Evolutionary conservation across 2,329 filamentous ascomycete species (phyloP), one percentile per base, ranked within the genome.

Genomic region (Neophaeococcomyces aloes): DNA sequence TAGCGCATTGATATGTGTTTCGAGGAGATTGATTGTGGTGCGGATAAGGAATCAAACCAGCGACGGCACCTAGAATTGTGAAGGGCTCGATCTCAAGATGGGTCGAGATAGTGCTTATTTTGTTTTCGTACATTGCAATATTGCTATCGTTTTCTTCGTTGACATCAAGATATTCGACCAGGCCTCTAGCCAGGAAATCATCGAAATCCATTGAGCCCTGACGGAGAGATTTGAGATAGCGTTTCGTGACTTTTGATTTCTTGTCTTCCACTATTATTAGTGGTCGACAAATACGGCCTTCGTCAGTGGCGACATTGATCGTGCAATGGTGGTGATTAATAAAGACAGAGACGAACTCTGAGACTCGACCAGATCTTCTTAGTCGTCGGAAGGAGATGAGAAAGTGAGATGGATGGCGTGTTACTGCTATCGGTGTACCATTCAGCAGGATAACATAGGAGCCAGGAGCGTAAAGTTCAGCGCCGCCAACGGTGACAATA

Each of bases 1-100:
- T 98, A 66, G 91, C 91, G 67, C 89, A 95, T 72, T 96, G 89
- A 59, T 98, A 98, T 0, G 91, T 98, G 61, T 98, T 98, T 73
- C 91, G 77, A 7, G 91, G 91, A 13, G 93, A 98, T 63, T 98
- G 91, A 65, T 98, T 98, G 70, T 98, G 91, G 62, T 98, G 91
- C 7, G 91, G 91, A 59, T 96, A 98, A 3, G 91, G 91, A 61
- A 98, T 98, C 29, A 98, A 72, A 33, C 91, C 91, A 30, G 91
- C 91, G 19, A 98, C 91, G 36, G 91, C 91, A 19, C 91, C 91
- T 11, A 98, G 75, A 38, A 98, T 82, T 1, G 91, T 98, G 60
- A 98, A 98, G 0, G 93, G 93, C 61, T 98, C 91, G 49, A 98
- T 96, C 64, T 98, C 91, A 48, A 96, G 71, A 65, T 98, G 93